These are phyloP conservation scores for Populus trichocarpa DNA, from an alignment of 441 rosid genomes.

Conservation along the genomic window DNA sequence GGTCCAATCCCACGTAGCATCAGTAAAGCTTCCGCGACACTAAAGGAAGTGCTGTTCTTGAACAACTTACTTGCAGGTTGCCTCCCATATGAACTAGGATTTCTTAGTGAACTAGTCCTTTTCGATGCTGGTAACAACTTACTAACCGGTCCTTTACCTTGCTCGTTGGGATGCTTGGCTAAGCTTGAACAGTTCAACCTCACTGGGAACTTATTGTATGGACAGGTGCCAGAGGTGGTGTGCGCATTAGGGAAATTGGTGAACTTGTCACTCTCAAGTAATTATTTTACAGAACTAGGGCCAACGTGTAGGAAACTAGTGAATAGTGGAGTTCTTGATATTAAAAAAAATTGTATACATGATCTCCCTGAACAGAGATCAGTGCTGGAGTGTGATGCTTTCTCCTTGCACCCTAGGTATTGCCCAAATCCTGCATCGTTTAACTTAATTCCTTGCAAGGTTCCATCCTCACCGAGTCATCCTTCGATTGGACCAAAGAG, in stretches of 20 bases:
- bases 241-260: constrained; percentile 28
- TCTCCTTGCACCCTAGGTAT: constrained; percentile 24
- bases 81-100: constrained; percentile 50
- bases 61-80: constrained; percentile 43
- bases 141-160: constrained; percentile 49
- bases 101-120: constrained; percentile 23
- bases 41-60: constrained; percentile 37
- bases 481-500: constrained; percentile 1
- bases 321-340: constrained; percentile 29
- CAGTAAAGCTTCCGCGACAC: constrained; percentile 23
- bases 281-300: constrained; percentile 39
- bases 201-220: constrained; percentile 37
- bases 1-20: constrained; percentile 48
- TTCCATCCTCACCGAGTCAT: not conserved
- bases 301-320: constrained; percentile 38
- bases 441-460: constrained; percentile 25
- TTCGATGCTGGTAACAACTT: constrained; percentile 39
- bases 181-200: constrained; percentile 39
- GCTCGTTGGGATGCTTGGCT: constrained; percentile 40
- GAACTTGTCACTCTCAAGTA: constrained; percentile 36
- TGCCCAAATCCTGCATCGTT: constrained; percentile 20
- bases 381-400: constrained; percentile 27
- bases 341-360: constrained; percentile 37
- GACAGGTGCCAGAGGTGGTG: constrained; percentile 39
- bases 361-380: constrained; percentile 43